Conservation (phyloP, 1,284 basidiomycete genomes). For the Irpex lacteus region DNA sequence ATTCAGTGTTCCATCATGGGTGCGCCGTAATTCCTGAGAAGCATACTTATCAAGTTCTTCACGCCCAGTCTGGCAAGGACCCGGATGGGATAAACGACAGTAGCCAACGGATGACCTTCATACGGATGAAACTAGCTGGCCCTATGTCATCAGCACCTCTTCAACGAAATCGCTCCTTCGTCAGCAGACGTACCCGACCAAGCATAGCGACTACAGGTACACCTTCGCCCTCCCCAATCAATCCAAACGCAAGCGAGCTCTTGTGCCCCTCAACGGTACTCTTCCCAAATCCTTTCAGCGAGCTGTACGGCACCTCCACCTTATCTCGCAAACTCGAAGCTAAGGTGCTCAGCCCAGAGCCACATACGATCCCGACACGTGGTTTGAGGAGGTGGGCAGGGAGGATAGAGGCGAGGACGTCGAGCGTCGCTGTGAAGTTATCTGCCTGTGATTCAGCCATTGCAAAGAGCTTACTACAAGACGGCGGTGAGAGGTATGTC, state of each 20-base stretch:
- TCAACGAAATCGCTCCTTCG: not conserved
- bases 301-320: slow-evolving; percentile 56
- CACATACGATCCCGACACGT: slow-evolving; percentile 74
- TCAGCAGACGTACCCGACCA: slow-evolving; percentile 55
- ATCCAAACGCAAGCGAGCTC: slow-evolving; percentile 75
- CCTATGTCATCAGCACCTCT: not conserved
- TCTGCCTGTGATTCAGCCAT: not conserved
- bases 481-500: not conserved
- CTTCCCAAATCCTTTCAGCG: slow-evolving; percentile 64
- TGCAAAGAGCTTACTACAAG: not conserved
- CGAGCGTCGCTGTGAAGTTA: slow-evolving; percentile 35
- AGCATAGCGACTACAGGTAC: slow-evolving; percentile 84
- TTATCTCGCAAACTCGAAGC: slow-evolving; percentile 53
- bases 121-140: slow-evolving; percentile 73
- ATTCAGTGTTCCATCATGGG: not conserved
- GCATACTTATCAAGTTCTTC: slow-evolving; percentile 70
- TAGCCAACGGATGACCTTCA: slow-evolving; percentile 69
- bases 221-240: slow-evolving; percentile 53
- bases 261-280: slow-evolving; percentile 81
- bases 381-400: slow-evolving; percentile 49
- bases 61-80: slow-evolving; percentile 75
- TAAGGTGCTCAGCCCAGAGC: slow-evolving; percentile 71
- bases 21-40: not conserved
- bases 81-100: slow-evolving; percentile 76
- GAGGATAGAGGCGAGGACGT: slow-evolving; percentile 35